Conservation (phyloP, 129 eudicot genomes). For the Saussurea involucrata region DNA sequence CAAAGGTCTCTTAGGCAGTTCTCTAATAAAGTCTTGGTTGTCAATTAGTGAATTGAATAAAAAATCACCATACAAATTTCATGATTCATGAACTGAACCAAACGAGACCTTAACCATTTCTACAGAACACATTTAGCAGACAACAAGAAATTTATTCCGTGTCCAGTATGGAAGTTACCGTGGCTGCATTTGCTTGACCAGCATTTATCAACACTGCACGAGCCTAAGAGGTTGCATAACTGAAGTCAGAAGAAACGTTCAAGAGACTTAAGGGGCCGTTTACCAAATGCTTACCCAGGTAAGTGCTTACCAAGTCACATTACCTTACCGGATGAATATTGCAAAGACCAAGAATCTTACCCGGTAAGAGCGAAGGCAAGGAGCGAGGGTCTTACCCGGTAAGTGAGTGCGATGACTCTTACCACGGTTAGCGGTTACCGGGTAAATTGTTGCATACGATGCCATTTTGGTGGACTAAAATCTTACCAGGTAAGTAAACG, state of each 20-base stretch:
- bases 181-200: slow-evolving; percentile 98
- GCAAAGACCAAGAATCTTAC: too few species aligned
- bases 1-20: slow-evolving; percentile 29
- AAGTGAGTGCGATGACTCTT: too few species aligned
- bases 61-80: slow-evolving; percentile 15
- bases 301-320: too few species aligned
- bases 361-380: too few species aligned
- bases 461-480: too few species aligned
- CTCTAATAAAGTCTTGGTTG: not conserved
- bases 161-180: slow-evolving; percentile 33
- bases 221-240: slow-evolving; percentile 51
- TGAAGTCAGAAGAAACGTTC: not conserved
- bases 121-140: not conserved
- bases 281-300: too few species aligned
- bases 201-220: slow-evolving; percentile 97
- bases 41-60: not conserved
- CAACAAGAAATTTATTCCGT: not conserved
- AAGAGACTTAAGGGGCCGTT: too few species aligned
- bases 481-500: too few species aligned
- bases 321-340: too few species aligned
- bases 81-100: not conserved
- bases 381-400: too few species aligned
- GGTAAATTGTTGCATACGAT: too few species aligned
- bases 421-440: too few species aligned
- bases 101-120: not conserved